Evolutionary conservation across 2,329 filamentous ascomycete species (phyloP).

Genomic region (Botrytis sinoallii): DNA sequence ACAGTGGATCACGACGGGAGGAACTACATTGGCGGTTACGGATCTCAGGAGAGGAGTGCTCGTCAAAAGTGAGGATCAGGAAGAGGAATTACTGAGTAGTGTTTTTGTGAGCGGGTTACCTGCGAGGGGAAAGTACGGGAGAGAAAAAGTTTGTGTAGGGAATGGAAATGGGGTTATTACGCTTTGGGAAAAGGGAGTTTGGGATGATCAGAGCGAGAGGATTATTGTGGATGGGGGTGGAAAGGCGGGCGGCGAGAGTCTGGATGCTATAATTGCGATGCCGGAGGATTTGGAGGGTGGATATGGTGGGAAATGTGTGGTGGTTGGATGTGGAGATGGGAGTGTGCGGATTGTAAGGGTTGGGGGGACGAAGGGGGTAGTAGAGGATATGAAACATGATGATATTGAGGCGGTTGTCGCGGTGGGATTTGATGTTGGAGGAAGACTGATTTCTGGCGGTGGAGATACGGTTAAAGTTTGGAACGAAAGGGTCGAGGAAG

Average conservation of each 20-base stretch:
- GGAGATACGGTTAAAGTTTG: slow-evolving; percentile 86
- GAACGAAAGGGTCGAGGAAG: slow-evolving; percentile 64
- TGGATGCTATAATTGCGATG: slow-evolving; percentile 73
- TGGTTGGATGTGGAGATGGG: slow-evolving; percentile 80
- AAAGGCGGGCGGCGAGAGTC: slow-evolving; percentile 65
- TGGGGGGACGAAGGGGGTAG: slow-evolving; percentile 67
- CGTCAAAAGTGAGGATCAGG: slow-evolving; percentile 88
- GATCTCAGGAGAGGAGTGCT: slow-evolving; percentile 84
- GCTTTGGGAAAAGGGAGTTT: slow-evolving; percentile 88
- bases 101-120: slow-evolving; percentile 74
- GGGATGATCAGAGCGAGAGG: slow-evolving; percentile 92
- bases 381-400: slow-evolving; percentile 66
- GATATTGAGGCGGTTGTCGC: slow-evolving; percentile 82
- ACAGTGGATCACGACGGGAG: slow-evolving; percentile 92
- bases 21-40: slow-evolving; percentile 84
- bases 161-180: slow-evolving; percentile 78
- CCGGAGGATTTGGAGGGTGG: slow-evolving; percentile 63
- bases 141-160: slow-evolving; percentile 73
- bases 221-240: slow-evolving; percentile 68
- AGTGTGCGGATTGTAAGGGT: slow-evolving; percentile 74
- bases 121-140: slow-evolving; percentile 62
- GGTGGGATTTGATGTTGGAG: slow-evolving; percentile 78
- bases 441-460: slow-evolving; percentile 85
- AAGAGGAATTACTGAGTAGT: slow-evolving; percentile 85
- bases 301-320: slow-evolving; percentile 65